phyloP scores from a whole-genome alignment of 768 basidiomycete species.

The Cystobasidium ongulense region DNA sequence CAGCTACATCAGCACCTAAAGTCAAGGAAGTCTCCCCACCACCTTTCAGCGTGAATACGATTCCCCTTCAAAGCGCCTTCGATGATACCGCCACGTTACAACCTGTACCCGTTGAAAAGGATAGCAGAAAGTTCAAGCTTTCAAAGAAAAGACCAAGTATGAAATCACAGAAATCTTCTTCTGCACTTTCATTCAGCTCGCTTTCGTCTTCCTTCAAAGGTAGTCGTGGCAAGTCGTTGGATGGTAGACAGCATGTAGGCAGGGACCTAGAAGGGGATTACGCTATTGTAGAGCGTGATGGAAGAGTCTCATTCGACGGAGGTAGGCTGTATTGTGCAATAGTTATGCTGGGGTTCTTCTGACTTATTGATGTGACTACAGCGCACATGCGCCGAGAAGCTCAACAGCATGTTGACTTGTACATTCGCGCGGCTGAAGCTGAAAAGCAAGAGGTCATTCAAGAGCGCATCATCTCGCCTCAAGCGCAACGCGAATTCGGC shows the following conservation, averaged over 20 bases:
- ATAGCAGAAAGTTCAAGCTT: not conserved
- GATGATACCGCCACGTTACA: not conserved
- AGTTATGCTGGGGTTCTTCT: not conserved
- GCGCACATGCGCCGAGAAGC: not conserved
- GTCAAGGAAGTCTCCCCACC: not conserved
- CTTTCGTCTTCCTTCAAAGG: slow-evolving; percentile 15
- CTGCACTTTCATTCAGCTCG: slow-evolving; percentile 13
- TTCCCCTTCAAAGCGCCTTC: not conserved
- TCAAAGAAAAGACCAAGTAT: slow-evolving; percentile 15
- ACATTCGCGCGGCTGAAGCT: not conserved
- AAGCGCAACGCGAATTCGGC: slow-evolving; percentile 20
- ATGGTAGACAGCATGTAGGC: not conserved
- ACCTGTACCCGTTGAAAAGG: not conserved
- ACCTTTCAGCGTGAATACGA: not conserved
- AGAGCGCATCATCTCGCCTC: slow-evolving; percentile 24
- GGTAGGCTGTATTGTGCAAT: not conserved
- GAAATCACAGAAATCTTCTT: slow-evolving; percentile 16
- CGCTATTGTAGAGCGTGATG: slow-evolving; percentile 25
- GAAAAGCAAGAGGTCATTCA: slow-evolving; percentile 30
- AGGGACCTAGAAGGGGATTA: slow-evolving; percentile 1
- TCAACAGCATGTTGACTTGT: not conserved
- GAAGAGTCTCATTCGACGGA: slow-evolving; percentile 7
- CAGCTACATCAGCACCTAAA: not conserved
- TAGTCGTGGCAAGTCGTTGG: not conserved
- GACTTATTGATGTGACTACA: not conserved